Evolutionary conservation across 345 rosid species (phyloP).

Genomic region (Arabidopsis arenosa): DNA sequence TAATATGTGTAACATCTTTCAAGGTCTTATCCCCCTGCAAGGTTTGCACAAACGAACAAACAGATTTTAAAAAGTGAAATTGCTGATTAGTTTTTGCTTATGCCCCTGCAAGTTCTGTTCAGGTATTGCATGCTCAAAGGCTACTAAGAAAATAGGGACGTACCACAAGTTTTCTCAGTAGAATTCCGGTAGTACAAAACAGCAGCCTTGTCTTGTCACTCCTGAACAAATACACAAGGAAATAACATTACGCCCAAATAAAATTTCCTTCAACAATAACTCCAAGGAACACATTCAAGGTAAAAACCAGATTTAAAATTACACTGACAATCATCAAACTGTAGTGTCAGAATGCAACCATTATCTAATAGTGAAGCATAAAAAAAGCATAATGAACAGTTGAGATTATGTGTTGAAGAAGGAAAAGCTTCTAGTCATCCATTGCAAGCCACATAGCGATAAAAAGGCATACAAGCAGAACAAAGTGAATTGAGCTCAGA

Average conservation of each 20-base stretch:
- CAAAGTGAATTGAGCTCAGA: background rate
- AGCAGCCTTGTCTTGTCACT: conserved; percentile 87
- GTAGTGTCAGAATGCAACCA: too few relatives aligned
- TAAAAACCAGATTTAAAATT: too few relatives aligned
- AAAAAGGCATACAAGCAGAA: background rate
- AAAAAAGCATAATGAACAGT: too few relatives aligned
- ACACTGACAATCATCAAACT: too few relatives aligned
- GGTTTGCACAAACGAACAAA: conserved; percentile 34
- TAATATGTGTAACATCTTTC: conserved; percentile 78
- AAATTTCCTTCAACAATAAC: too few relatives aligned
- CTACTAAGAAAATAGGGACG: conserved; percentile 15
- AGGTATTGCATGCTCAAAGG: background rate
- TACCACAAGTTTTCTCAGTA: conserved; percentile 87
- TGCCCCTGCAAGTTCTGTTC: too few relatives aligned
- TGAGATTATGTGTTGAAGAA: too few relatives aligned
- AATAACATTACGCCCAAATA: conserved; percentile 9
- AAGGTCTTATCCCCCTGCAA: conserved; percentile 75
- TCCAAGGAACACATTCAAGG: too few relatives aligned
- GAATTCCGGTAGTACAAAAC: conserved; percentile 94
- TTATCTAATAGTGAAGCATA: too few relatives aligned
- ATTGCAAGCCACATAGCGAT: background rate
- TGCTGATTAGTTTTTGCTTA: too few relatives aligned
- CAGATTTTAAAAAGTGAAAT: background rate
- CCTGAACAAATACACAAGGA: conserved; percentile 54
- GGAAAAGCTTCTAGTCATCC: background rate